Percentiles rank a stretch among this genome's conserved stretches.
Conservation (phyloP, 192 early-diverging fungal genomes). For the Rhizoclosmatium sp. region DNA sequence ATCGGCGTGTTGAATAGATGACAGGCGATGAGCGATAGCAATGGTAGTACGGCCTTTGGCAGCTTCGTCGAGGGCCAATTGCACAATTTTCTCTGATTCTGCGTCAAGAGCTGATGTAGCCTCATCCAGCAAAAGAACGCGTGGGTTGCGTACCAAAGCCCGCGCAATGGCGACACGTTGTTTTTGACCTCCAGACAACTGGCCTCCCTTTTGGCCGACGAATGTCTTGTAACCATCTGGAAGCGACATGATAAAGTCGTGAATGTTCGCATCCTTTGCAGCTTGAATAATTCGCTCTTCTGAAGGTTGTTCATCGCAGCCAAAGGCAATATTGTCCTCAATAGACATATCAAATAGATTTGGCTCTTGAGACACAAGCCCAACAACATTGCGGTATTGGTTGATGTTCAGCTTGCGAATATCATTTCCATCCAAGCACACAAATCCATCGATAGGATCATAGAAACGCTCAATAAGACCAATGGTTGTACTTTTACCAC, state of each 20-base stretch:
- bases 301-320: slow-evolving; percentile 57
- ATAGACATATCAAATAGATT: slow-evolving; percentile 88
- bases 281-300: slow-evolving; percentile 71
- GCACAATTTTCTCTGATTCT: slow-evolving; percentile 80
- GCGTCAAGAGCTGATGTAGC: slow-evolving; percentile 86
- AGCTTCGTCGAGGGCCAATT: slow-evolving; percentile 78
- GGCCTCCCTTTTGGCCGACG: slow-evolving; percentile 61
- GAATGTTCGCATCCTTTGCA: slow-evolving; percentile 77
- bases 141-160: slow-evolving; percentile 69
- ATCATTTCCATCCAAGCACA: slow-evolving; percentile 65
- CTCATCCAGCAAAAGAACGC: slow-evolving; percentile 75
- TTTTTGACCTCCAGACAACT: slow-evolving; percentile 58
- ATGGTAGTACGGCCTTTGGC: slow-evolving; percentile 78
- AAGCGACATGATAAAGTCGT: slow-evolving; percentile 67
- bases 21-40: slow-evolving; percentile 76
- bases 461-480: slow-evolving; percentile 75
- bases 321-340: slow-evolving; percentile 86
- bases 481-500: slow-evolving; percentile 74
- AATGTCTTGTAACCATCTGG: slow-evolving; percentile 71
- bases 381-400: slow-evolving; percentile 74
- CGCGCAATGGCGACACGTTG: slow-evolving; percentile 64
- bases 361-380: slow-evolving; percentile 92
- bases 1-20: slow-evolving; percentile 85
- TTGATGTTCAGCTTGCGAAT: slow-evolving; percentile 69
- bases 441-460: slow-evolving; percentile 70